Conservation (phyloP, 208 protist genomes). For the Leishmania turanica region DNA sequence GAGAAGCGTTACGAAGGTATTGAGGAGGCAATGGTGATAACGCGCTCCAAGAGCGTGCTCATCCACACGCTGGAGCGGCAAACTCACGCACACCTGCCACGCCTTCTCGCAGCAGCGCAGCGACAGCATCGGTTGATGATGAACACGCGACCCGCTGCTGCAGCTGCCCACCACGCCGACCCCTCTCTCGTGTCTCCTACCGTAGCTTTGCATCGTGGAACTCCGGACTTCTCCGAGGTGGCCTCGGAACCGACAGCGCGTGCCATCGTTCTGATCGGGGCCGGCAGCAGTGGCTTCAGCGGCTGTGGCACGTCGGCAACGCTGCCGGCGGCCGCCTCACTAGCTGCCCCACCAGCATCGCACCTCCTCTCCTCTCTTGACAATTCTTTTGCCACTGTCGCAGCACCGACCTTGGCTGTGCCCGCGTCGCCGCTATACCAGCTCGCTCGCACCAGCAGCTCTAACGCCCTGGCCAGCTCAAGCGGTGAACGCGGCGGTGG, state of each 20-base stretch:
- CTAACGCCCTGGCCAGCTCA: conserved; percentile 5
- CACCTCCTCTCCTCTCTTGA: conserved; percentile 32
- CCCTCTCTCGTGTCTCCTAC: background rate
- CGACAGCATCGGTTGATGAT: conserved; percentile 23
- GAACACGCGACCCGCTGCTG: background rate
- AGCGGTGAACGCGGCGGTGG: background rate
- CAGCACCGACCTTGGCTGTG: conserved; percentile 14
- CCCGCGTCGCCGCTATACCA: conserved; percentile 30
- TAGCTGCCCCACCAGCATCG: background rate
- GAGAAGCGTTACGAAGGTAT: conserved; percentile 48
- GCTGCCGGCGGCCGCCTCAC: background rate
- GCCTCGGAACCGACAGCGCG: background rate
- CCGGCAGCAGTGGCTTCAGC: conserved; percentile 7
- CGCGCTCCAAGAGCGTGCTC: conserved; percentile 57
- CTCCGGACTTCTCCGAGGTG: background rate
- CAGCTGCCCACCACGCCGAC: conserved; percentile 1
- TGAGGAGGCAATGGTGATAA: conserved; percentile 71
- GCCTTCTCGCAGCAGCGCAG: conserved; percentile 22
- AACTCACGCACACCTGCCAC: conserved; percentile 20
- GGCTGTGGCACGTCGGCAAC: background rate
- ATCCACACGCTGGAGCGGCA: conserved; percentile 46
- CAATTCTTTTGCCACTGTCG: conserved; percentile 17
- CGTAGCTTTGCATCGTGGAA: background rate
- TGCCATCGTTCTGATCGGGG: conserved; percentile 21
- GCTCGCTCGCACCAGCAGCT: conserved; percentile 25